These are phyloP conservation scores for Bombardia bombarda DNA, from an alignment of 495 filamentous ascomycete species.

Conservation along the genomic window DNA sequence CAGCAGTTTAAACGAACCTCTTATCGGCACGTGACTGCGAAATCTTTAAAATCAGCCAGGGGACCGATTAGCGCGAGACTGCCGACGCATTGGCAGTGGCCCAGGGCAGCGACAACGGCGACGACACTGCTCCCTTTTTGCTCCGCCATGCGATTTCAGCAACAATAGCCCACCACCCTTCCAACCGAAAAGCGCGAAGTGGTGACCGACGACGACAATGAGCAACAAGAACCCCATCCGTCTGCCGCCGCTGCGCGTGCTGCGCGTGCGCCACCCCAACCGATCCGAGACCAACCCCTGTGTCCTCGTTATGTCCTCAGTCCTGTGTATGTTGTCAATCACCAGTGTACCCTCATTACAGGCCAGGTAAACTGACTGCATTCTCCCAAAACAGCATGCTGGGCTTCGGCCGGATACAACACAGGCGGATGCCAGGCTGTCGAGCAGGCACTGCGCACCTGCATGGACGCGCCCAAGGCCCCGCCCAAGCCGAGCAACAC, in stretches of 20 bases:
- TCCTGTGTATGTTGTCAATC: constrained; percentile 63
- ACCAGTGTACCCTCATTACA: neutral
- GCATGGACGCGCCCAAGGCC: constrained; percentile 82
- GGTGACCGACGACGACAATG: constrained; percentile 7
- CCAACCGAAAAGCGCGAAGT: neutral
- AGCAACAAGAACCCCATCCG: constrained; percentile 51
- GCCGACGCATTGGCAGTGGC: no score
- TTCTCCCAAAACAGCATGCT: constrained; percentile 67
- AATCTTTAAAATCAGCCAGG: no score
- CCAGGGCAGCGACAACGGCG: no score
- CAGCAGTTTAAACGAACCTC: no score
- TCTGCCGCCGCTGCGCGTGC: constrained; percentile 75
- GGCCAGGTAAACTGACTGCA: neutral
- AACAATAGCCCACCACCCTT: constrained; percentile 5
- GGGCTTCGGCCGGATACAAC: constrained; percentile 79
- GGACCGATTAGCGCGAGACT: no score
- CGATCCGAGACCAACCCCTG: constrained; percentile 70
- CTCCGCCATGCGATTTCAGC: constrained; percentile 17
- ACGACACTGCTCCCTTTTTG: no score
- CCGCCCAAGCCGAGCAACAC: constrained; percentile 64
- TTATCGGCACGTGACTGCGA: no score
- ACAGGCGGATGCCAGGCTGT: constrained; percentile 67
- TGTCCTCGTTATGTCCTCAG: constrained; percentile 74
- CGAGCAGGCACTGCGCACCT: constrained; percentile 74
- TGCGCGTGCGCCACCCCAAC: constrained; percentile 81